Evolutionary conservation across 2,329 filamentous ascomycete species (phyloP), one percentile per base, ranked within the genome.

Genomic region (Ustulina deusta): DNA sequence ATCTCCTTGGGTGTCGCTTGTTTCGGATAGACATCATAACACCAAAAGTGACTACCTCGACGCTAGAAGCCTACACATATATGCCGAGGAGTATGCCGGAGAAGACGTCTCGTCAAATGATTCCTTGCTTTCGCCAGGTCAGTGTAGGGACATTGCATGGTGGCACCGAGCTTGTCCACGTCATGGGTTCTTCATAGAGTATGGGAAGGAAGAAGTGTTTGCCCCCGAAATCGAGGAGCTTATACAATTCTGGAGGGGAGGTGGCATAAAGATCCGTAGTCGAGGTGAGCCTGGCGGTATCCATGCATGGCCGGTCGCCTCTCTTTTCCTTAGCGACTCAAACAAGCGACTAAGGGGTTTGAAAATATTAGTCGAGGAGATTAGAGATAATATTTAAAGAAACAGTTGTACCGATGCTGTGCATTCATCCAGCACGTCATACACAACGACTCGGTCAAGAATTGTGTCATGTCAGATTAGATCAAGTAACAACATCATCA

Each of bases 251-350:
- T 81, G 93, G 64, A 81, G 83, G 65, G 83, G 83, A 57, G 82
- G 85, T 15, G 85, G 85, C 2, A 79, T 87, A 38, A 77, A 84
- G 42, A 84, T 91, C n/a, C 82, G 84, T 61, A 84, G 83, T 63
- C 82, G 87, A 73, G 87, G 88, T 74, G 89, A 92, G 71, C 80
- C 83, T 32, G 90, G 87, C 15, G 90, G 88, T 2, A 90, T 96
- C 65, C 93, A 97, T 78, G 93, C 90, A 11, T 97, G 93, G 93
- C 92, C 93, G 0, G 90, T 97, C 22, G 91, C 90, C 10, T 84
- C 84, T 54, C 74, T 88, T n/a, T 88, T 89, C 74, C 77, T 89
- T 32, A 84, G 85, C 54, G 82, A 82, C 29, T 75, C 77, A n/a
- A 79, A 83, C 38, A 80, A 83, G 74, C 83, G 89, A 63, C 76